Conservation (phyloP, 2,329 filamentous ascomycete genomes). For the Penicillium rolfsii region DNA sequence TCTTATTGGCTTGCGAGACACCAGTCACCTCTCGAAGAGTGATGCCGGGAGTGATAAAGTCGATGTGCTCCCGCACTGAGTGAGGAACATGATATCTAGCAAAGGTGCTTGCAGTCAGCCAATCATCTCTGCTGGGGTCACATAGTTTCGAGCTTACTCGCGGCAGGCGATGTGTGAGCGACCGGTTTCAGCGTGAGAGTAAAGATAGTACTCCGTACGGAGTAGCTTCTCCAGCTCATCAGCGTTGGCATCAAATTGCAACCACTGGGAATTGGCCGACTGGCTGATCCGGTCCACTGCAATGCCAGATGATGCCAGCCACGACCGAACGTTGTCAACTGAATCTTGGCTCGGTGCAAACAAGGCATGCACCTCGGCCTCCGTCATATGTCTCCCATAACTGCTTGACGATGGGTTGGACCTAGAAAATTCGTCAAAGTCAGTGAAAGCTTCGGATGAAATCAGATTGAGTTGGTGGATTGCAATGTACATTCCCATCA, state of each 20-base stretch:
- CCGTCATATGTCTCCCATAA: slow-evolving; percentile 41
- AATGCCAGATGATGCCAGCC: slow-evolving; percentile 36
- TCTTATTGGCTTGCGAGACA: slow-evolving; percentile 12
- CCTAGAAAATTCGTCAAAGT: slow-evolving; percentile 20
- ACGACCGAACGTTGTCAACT: slow-evolving; percentile 34
- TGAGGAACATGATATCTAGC: slow-evolving; percentile 36
- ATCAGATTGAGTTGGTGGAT: not conserved
- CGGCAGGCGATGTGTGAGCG: slow-evolving; percentile 44
- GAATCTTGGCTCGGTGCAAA: slow-evolving; percentile 40
- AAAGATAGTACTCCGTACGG: slow-evolving; percentile 45
- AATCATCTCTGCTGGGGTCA: not conserved
- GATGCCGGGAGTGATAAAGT: slow-evolving; percentile 41
- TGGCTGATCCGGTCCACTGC: slow-evolving; percentile 30
- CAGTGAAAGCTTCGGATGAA: not conserved
- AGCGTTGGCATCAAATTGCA: slow-evolving; percentile 46
- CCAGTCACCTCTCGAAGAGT: slow-evolving; percentile 36
- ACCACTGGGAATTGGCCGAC: slow-evolving; percentile 43
- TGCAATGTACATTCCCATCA: slow-evolving; percentile 37
- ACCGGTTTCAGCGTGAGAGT: slow-evolving; percentile 39
- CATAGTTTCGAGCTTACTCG: slow-evolving; percentile 34
- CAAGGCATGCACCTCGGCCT: slow-evolving; percentile 39
- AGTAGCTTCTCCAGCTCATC: slow-evolving; percentile 45
- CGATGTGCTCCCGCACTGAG: slow-evolving; percentile 35
- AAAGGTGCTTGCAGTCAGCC: slow-evolving; percentile 1
- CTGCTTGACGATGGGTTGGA: slow-evolving; percentile 43